A percentile compares a stretch with the other conserved stretches of the same genome.
Evolutionary conservation across 805 yeast species (phyloP).

Genomic region (Geotrichum ghanense): DNA sequence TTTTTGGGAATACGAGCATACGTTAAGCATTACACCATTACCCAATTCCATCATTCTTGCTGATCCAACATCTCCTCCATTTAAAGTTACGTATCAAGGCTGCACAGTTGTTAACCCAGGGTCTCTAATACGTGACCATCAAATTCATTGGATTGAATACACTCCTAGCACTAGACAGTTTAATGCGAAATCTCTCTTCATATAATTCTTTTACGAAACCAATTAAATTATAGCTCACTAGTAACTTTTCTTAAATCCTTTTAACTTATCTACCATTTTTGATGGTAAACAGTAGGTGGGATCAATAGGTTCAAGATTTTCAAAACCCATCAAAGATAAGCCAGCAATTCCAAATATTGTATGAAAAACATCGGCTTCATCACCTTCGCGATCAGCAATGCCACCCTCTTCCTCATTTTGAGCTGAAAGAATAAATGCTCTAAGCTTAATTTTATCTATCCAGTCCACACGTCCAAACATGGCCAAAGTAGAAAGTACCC

Average conservation of each 20-base stretch:
- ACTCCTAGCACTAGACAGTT: conserved; percentile 46
- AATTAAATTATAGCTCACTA: not conserved
- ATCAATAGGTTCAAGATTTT: conserved; percentile 51
- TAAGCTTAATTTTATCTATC: conserved; percentile 58
- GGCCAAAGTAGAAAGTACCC: conserved; percentile 76
- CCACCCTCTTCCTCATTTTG: conserved; percentile 83
- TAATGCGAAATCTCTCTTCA: conserved; percentile 13
- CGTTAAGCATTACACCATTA: conserved; percentile 61
- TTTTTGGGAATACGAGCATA: conserved; percentile 57
- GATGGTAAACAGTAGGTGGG: conserved; percentile 82
- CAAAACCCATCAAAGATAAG: conserved; percentile 58
- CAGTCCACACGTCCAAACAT: conserved; percentile 59
- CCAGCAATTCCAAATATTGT: conserved; percentile 89
- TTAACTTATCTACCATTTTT: conserved; percentile 26
- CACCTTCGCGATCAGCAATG: conserved; percentile 81
- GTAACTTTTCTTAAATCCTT: not conserved
- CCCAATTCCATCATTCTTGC: conserved; percentile 49
- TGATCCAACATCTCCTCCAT: conserved; percentile 61
- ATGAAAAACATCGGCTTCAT: conserved; percentile 87
- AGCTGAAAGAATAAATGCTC: conserved; percentile 55
- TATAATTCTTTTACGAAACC: conserved; percentile 6
- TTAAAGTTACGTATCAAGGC: conserved; percentile 70
- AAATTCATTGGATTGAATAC: conserved; percentile 65
- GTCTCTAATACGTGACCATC: conserved; percentile 32
- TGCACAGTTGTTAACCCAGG: conserved; percentile 73